Base-by-base conservation (phyloP, 768 basidiomycete genomes). In the Scleroderma bovista region DNA sequence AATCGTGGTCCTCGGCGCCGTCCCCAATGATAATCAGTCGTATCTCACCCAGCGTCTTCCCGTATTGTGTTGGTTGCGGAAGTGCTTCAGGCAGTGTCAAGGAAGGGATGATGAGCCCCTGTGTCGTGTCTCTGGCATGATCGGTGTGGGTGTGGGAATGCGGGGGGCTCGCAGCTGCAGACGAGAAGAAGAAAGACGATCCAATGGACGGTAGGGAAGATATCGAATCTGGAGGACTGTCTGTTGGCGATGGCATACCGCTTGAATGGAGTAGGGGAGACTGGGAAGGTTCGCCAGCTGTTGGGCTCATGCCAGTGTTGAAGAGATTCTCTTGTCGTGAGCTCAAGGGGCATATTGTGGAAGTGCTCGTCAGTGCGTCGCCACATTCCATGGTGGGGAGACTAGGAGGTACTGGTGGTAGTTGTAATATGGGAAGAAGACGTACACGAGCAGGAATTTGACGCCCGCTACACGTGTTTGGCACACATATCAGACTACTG, bases 131-230 rank as follows among this genome's bases (percentile, higher is more conserved):
- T 47, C 61, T 64, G 52, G 55, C 57, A 53, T 67, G 66, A 48
- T 75, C 74, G 3, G 69, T 69, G 17, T 72, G 74, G 19, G 71
- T 64, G 29, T 75, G 74, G 0, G 71, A 67, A 43, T 78, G 81
- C 0, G 77, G 80, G 2, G 81, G 85, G 53, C 83, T 84, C 1
- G 79, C 79, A 12, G 83, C 83, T 0, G 78, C 81, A 10, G 85
- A 87, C 29, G 84, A 86, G 70, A 86, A 87, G 69, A 88, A 85
- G 73, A 86, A 86, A 1, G 83, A 84, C 2, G 83, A 86, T 16
- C 81, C 77, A 12, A 86, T 79, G 1, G 84, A 86, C 1, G 86
- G 86, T 3, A 87, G 70, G 6, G 86, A 87, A 1, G 86, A 87
- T 36, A 81, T 68, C 1, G 82, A 84, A 44, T 74, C 80, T 9